A percentile compares a stretch with the other conserved stretches of the same genome.
Conservation (phyloP, 495 filamentous ascomycete genomes). For the Melanomma pulvis-pyrius region DNA sequence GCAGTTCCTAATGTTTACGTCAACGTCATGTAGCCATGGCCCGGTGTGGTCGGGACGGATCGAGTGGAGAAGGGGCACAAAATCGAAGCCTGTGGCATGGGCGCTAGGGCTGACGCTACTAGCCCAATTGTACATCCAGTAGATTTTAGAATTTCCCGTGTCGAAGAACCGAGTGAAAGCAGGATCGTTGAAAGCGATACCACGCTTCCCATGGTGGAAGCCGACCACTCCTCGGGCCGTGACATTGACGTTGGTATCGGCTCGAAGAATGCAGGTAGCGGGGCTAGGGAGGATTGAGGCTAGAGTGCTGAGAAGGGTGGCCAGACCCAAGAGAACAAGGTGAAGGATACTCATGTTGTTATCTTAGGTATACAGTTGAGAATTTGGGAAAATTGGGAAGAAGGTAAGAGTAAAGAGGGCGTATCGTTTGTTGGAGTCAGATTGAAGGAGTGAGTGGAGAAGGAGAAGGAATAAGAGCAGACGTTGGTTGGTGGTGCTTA, state of each 20-base stretch:
- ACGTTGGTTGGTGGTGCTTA: no score
- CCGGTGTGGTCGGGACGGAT: background rate
- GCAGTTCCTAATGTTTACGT: background rate
- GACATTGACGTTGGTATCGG: background rate
- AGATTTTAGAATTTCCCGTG: slow-evolving; percentile 1
- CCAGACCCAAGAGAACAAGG: background rate
- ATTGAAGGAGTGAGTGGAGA: background rate
- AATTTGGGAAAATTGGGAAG: background rate
- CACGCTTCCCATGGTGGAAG: slow-evolving; percentile 25
- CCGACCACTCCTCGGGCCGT: background rate
- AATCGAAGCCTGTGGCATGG: slow-evolving; percentile 35
- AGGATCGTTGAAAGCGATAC: slow-evolving; percentile 24
- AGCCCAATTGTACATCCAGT: slow-evolving; percentile 32
- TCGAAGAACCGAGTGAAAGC: background rate
- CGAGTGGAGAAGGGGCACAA: slow-evolving; percentile 22
- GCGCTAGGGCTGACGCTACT: background rate
- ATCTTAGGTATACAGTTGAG: background rate
- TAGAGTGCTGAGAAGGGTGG: background rate
- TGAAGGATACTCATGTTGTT: background rate
- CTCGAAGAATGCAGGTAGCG: background rate
- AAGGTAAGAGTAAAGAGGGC: background rate
- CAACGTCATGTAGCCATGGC: slow-evolving; percentile 2
- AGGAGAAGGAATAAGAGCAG: background rate
- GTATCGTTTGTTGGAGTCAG: background rate
- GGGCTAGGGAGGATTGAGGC: background rate